Percentiles rank a stretch among this genome's conserved stretches.
Conservation (phyloP, 2,329 filamentous ascomycete genomes). For the Paramyrothecium roridum region DNA sequence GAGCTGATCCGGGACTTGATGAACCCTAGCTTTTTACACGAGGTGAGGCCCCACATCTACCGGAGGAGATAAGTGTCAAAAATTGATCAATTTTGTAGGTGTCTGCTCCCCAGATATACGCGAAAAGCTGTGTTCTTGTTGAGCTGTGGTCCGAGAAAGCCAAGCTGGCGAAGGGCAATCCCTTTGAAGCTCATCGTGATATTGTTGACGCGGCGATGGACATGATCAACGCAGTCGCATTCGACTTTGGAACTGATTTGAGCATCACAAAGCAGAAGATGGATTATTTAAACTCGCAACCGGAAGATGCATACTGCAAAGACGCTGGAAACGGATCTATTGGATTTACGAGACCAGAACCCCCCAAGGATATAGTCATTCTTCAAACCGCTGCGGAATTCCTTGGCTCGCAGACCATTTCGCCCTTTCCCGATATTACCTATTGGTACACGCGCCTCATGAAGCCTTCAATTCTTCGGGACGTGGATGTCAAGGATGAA, state of each 20-base stretch:
- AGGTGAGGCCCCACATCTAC: slow-evolving; percentile 1
- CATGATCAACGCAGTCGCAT: not conserved
- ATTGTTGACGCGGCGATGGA: not conserved
- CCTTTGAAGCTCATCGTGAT: not conserved
- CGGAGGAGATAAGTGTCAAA: not conserved
- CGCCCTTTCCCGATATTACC: not conserved
- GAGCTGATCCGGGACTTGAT: slow-evolving; percentile 14
- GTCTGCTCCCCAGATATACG: not conserved
- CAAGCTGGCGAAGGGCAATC: not conserved
- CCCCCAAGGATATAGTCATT: not conserved
- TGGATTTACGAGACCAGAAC: not conserved
- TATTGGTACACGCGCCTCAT: not conserved
- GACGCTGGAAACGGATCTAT: not conserved
- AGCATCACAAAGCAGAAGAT: slow-evolving; percentile 4
- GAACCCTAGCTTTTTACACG: slow-evolving; percentile 9
- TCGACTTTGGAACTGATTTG: slow-evolving; percentile 1
- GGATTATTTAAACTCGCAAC: not conserved
- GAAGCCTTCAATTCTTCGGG: not conserved
- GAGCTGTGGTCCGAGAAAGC: not conserved
- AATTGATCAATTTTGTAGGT: not conserved
- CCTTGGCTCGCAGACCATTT: not conserved
- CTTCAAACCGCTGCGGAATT: not conserved
- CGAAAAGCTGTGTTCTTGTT: not conserved
- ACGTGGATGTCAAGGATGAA: not conserved
- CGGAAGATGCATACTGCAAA: not conserved